A percentile compares a stretch with the other conserved stretches of the same genome.
Evolutionary conservation across 805 yeast genomes (phyloP).

Genomic region (Pachysolen tannophilus): DNA sequence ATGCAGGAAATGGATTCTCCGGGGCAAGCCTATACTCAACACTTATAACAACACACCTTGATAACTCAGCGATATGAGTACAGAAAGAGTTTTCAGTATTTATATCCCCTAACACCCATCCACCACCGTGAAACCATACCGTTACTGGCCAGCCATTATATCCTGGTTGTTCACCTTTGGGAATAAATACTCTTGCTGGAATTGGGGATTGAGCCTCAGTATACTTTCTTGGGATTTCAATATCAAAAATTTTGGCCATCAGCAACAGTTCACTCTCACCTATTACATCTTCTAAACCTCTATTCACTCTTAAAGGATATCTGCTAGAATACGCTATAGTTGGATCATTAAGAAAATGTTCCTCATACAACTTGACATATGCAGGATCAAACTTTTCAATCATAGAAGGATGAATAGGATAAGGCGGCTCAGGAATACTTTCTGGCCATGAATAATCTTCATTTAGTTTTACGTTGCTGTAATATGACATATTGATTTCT

Average conservation of each 20-base stretch:
- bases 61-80: slow-evolving; percentile 28
- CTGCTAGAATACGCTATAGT: too few species aligned
- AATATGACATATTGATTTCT: too few species aligned
- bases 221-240: slow-evolving; percentile 24
- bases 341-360: slow-evolving; percentile 14
- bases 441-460: too few species aligned
- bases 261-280: slow-evolving; percentile 28
- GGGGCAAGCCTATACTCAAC: slow-evolving; percentile 48
- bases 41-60: slow-evolving; percentile 30
- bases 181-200: slow-evolving; percentile 30
- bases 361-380: slow-evolving; percentile 28
- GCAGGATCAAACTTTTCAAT: slow-evolving; percentile 25
- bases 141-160: slow-evolving; percentile 31
- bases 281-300: slow-evolving; percentile 5
- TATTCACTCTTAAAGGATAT: slow-evolving; percentile 13
- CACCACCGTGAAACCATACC: slow-evolving; percentile 38
- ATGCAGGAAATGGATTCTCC: slow-evolving; percentile 40
- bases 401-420: slow-evolving; percentile 11
- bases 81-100: slow-evolving; percentile 34
- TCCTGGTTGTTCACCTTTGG: slow-evolving; percentile 25
- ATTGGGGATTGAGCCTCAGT: slow-evolving; percentile 17
- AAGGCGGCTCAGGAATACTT: slow-evolving; percentile 10
- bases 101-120: slow-evolving; percentile 35
- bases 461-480: too few species aligned
- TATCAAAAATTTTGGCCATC: slow-evolving; percentile 22